phyloP scores from a whole-genome alignment of 2,329 filamentous ascomycete genomes.

The Ceratocystis harringtonii region DNA sequence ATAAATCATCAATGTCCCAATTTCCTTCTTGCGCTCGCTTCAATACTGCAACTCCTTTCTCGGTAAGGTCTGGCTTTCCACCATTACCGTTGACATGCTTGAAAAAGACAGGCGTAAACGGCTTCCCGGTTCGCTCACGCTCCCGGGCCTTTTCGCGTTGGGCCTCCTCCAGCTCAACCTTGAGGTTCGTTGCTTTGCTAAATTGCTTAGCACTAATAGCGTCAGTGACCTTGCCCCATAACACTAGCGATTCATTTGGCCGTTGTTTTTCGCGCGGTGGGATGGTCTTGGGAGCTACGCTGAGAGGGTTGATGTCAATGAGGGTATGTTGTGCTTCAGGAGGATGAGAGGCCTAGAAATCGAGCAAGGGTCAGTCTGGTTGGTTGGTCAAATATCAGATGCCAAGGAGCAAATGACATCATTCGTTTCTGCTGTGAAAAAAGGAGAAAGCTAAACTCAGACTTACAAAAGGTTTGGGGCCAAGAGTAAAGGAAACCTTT shows the following conservation, averaged over 20 bases:
- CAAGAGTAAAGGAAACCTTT: conserved; percentile 46
- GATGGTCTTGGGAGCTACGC: conserved; percentile 60
- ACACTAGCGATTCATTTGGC: conserved; percentile 72
- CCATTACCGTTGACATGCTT: conserved; percentile 41
- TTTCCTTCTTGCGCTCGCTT: conserved; percentile 38
- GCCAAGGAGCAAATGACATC: conserved; percentile 3
- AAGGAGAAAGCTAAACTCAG: not conserved
- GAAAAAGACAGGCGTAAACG: conserved; percentile 86
- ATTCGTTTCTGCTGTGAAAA: not conserved
- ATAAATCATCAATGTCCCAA: conserved; percentile 35
- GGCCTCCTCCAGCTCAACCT: conserved; percentile 80
- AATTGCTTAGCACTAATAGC: conserved; percentile 76
- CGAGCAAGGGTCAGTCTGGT: not conserved
- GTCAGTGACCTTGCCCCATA: conserved; percentile 78
- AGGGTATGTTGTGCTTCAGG: conserved; percentile 54
- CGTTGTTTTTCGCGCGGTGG: conserved; percentile 68
- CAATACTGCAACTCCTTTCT: conserved; percentile 37
- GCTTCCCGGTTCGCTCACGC: conserved; percentile 51
- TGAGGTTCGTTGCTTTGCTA: conserved; percentile 66
- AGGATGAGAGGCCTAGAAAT: conserved; percentile 30
- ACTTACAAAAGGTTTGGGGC: conserved; percentile 47
- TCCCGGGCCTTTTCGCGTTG: conserved; percentile 76
- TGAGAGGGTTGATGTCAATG: conserved; percentile 75
- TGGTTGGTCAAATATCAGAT: not conserved
- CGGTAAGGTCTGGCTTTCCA: conserved; percentile 40